These are phyloP conservation scores for Theileria parva DNA, from an alignment of 169 alveolate genomes.

Conservation along the genomic window DNA sequence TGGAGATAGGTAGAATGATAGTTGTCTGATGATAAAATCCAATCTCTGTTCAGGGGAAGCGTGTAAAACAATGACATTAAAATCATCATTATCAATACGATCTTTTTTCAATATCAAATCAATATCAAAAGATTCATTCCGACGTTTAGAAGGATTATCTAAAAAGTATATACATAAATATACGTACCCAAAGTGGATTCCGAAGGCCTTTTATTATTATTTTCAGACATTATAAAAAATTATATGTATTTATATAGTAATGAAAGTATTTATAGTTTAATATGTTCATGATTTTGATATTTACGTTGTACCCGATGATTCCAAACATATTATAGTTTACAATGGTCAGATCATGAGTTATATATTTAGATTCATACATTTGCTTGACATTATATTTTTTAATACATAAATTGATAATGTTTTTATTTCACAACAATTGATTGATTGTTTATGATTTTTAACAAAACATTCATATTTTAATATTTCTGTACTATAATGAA, in stretches of 20 bases:
- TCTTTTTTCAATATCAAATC: conserved; percentile 44
- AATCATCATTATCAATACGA: conserved; percentile 55
- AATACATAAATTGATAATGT: not conserved
- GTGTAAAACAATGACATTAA: conserved; percentile 27
- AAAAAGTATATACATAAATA: not conserved
- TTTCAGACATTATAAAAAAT: not conserved
- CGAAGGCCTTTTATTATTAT: conserved; percentile 3
- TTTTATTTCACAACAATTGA: not conserved
- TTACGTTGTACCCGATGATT: conserved; percentile 13
- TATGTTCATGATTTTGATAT: not conserved
- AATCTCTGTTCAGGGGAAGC: conserved; percentile 54
- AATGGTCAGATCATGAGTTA: not conserved
- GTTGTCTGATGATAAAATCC: conserved; percentile 50
- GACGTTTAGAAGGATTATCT: conserved; percentile 37
- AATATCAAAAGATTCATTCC: conserved; percentile 11
- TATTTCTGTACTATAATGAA: conserved; percentile 71
- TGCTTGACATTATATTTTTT: not conserved
- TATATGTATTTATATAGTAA: not conserved
- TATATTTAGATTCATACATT: not conserved
- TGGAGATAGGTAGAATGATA: conserved; percentile 46
- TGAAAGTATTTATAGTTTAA: not conserved
- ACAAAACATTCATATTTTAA: not conserved
- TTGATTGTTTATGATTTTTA: not conserved
- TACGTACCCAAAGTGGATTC: conserved; percentile 4
- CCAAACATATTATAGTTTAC: not conserved